phyloP scores from a whole-genome alignment of 495 filamentous ascomycete species.

The Entonaema liquescens region DNA sequence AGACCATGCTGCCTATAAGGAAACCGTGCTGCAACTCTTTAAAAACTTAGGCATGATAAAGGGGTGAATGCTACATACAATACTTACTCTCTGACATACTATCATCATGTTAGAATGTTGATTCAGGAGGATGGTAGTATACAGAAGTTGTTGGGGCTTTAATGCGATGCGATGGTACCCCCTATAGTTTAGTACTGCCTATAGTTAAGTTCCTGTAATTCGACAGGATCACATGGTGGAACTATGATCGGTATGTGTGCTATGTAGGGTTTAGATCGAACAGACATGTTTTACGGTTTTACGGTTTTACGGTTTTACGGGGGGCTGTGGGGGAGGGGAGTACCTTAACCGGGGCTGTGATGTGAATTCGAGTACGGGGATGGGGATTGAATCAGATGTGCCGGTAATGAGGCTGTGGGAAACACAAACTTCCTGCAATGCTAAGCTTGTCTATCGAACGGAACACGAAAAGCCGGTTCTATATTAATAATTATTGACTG shows the following conservation, averaged over 20 bases:
- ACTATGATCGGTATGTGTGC: conserved; percentile 6
- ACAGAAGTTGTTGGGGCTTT: conserved; percentile 12
- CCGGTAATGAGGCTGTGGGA: neutral
- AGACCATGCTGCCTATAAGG: no score
- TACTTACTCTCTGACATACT: neutral
- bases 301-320: no score
- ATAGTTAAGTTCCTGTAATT: neutral
- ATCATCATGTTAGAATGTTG: neutral
- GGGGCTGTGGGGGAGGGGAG: conserved; percentile 5
- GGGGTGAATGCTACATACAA: neutral
- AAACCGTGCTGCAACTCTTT: conserved; percentile 6
- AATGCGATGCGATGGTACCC: conserved; percentile 24
- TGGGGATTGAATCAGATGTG: neutral
- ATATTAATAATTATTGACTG: neutral
- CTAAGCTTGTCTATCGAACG: neutral
- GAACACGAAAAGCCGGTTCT: neutral
- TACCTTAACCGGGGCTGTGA: no score
- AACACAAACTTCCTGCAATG: neutral
- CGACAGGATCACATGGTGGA: conserved; percentile 2
- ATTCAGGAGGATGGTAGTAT: conserved; percentile 7
- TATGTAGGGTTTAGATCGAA: neutral
- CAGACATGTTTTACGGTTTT: no score
- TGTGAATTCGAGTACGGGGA: neutral
- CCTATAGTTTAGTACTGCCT: no score
- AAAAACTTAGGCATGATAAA: conserved; percentile 12